Evolutionary conservation across 768 basidiomycete genomes (phyloP), one percentile per base, ranked within the genome.

Genomic region (Hygrocybe punicea): DNA sequence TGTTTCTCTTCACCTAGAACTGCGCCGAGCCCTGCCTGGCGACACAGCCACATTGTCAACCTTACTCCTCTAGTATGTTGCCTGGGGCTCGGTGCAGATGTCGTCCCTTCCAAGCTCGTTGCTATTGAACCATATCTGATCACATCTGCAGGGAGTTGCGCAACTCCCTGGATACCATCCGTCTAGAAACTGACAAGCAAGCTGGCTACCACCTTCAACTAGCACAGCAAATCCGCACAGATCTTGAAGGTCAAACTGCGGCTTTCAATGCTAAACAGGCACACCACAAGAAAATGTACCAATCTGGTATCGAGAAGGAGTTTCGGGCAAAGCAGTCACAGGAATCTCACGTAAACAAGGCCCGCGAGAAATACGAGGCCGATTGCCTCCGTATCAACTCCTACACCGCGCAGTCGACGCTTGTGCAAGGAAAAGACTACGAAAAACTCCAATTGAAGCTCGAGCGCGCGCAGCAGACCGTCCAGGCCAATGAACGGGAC

Each of bases 351-450:
- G 93, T 97, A 44, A 78, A 78, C 64, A 93, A 93, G 69, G 91
- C 97, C 2, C 84, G 90, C 59, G 92, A 95, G 69, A 92, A 93
- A 67, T 98, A 98, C 73, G 92, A 97, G 71, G 77, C 80, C 49
- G 96, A 98, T 65, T 96, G 94, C 69, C 76, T 95, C 17, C 84
- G 88, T 49, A 95, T 98, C 77, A 98, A 97, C 66, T 89, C 91
- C 1, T 93, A 89, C 66, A 93, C 93, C 17, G 57, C 57, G 4
- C 93, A 97, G 69, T 83, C 88, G 33, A 86, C 91, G 1, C 82
- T 98, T 7, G 85, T 91, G 23, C 97, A 98, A 69, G 97, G 97
- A 29, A 88, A 85, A 66, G 96, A 98, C 56, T 79, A 95, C 29
- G 97, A 99, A 63, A 93, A 91, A 75, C 84, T 97, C 37, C 83